Percentiles rank a stretch among this genome's conserved stretches.
Conservation (phyloP, 2,329 filamentous ascomycete genomes). For the Pseudonectria buxi region DNA sequence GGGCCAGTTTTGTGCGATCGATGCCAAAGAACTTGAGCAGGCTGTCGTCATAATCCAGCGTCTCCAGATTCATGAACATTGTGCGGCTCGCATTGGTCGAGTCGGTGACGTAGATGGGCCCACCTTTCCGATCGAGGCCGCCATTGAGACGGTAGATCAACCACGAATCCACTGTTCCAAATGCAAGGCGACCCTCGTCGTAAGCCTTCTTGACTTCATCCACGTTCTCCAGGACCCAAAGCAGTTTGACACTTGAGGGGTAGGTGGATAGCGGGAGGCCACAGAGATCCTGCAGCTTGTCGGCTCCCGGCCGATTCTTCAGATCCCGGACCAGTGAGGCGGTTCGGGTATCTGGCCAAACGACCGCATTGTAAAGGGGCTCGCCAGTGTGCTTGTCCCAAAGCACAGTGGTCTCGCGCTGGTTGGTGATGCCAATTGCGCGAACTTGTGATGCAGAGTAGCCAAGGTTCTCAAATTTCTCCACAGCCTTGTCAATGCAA, state of each 20-base stretch:
- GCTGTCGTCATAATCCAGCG: constrained; percentile 69
- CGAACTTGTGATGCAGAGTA: constrained; percentile 63
- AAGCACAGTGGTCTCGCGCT: constrained; percentile 80
- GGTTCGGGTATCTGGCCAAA: constrained; percentile 85
- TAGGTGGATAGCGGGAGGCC: constrained; percentile 84
- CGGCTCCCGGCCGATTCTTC: constrained; percentile 59
- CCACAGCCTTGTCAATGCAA: constrained; percentile 72
- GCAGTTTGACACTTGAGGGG: constrained; percentile 76
- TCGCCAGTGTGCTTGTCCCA: constrained; percentile 80
- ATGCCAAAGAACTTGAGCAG: constrained; percentile 76
- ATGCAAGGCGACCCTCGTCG: constrained; percentile 67
- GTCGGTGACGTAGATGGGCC: constrained; percentile 71
- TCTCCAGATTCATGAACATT: constrained; percentile 89
- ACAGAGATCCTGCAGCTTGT: constrained; percentile 62
- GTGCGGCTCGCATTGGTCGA: constrained; percentile 83
- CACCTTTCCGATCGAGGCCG: constrained; percentile 48
- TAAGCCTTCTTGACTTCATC: constrained; percentile 65
- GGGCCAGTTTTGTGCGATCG: constrained; percentile 56
- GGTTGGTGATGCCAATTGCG: constrained; percentile 80
- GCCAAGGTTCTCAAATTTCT: constrained; percentile 64
- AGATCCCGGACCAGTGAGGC: constrained; percentile 66
- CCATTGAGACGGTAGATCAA: constrained; percentile 80
- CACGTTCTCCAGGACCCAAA: constrained; percentile 73
- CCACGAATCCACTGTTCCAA: constrained; percentile 87
- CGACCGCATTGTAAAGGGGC: constrained; percentile 76